Conservation (phyloP, 768 basidiomycete species). For the Boletus edulis region DNA sequence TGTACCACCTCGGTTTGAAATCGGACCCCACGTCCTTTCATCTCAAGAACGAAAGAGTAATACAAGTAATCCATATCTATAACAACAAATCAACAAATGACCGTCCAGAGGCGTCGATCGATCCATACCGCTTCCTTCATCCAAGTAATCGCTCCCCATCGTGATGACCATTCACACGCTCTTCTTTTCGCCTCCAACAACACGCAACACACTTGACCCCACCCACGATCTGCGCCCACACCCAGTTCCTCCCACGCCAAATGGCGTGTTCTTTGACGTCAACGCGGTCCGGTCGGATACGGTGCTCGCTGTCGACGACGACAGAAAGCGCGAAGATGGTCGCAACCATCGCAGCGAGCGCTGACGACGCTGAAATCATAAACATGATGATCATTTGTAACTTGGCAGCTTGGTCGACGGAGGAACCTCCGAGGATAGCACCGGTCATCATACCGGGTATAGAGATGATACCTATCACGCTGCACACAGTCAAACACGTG, state of each 20-base stretch:
- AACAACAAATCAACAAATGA: too few species aligned
- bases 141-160: conserved; percentile 14
- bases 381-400: conserved; percentile 95
- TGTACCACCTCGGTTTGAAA: too few species aligned
- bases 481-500: conserved; percentile 20
- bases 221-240: conserved; percentile 19
- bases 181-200: conserved; percentile 8
- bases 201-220: conserved; percentile 4
- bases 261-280: conserved; percentile 34
- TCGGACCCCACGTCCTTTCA: too few species aligned
- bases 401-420: conserved; percentile 80
- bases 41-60: too few species aligned
- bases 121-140: neutral
- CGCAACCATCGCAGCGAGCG: conserved; percentile 64
- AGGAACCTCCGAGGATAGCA: conserved; percentile 82
- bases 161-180: neutral
- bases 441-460: conserved; percentile 93
- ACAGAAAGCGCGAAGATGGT: conserved; percentile 59
- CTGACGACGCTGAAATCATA: conserved; percentile 80
- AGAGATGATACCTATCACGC: conserved; percentile 73
- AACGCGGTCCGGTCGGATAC: conserved; percentile 64
- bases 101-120: neutral
- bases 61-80: too few species aligned
- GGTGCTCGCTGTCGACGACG: conserved; percentile 66
- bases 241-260: conserved; percentile 35